These are phyloP conservation scores for Dimargaris cristalligena DNA, from an alignment of 192 early-diverging fungal species.

Conservation along the genomic window DNA sequence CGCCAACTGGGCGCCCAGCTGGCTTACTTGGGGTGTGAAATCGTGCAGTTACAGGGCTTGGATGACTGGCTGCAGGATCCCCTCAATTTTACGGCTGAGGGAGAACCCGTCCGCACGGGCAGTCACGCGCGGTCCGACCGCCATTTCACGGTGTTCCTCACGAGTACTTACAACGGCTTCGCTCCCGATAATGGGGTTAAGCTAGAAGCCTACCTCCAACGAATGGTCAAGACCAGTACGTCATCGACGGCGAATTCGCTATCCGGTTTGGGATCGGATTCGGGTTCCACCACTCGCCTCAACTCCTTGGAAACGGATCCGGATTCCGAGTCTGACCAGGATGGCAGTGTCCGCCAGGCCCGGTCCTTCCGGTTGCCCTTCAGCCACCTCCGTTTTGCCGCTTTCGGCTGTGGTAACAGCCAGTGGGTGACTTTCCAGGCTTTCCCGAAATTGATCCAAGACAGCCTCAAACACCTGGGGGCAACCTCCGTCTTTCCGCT, in stretches of 20 bases:
- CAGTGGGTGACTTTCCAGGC: constrained; percentile 40
- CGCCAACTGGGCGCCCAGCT: constrained; percentile 20
- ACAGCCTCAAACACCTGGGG: constrained; percentile 26
- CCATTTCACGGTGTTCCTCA: constrained; percentile 18
- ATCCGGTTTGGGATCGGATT: no score
- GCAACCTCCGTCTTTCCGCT: constrained; percentile 20
- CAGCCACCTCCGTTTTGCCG: constrained; percentile 24
- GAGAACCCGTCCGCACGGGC: neutral
- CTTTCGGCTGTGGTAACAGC: constrained; percentile 42
- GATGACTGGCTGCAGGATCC: constrained; percentile 5
- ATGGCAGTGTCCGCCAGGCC: no score
- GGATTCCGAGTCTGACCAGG: no score
- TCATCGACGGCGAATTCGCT: no score
- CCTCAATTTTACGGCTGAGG: neutral
- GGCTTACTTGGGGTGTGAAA: neutral
- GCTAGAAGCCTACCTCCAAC: constrained; percentile 20
- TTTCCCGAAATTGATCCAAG: constrained; percentile 31
- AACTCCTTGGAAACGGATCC: no score
- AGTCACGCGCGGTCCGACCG: neutral
- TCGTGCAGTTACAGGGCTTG: neutral
- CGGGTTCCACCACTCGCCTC: no score
- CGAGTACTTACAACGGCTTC: constrained; percentile 29
- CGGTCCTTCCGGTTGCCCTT: no score
- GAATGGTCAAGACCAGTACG: neutral
- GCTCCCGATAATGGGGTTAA: constrained; percentile 35